These are phyloP conservation scores for Chrysanthemum seticuspe DNA, from an alignment of 129 eudicot genomes.

Conservation along the genomic window DNA sequence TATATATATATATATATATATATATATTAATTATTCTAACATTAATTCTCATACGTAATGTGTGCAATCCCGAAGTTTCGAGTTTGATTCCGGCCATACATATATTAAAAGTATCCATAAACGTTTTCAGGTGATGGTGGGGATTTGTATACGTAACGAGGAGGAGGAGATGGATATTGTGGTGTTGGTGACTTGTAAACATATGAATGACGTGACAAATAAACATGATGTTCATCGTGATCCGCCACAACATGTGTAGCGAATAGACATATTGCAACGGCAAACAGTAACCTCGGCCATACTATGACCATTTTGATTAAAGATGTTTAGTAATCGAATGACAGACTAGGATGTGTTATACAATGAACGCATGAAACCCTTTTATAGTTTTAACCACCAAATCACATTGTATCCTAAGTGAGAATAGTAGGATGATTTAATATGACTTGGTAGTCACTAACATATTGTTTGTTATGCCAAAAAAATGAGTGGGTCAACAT, in stretches of 20 bases:
- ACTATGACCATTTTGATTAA: background rate
- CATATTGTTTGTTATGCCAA: background rate
- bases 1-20: no score
- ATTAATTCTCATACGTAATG: no score
- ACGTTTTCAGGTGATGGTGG: no score
- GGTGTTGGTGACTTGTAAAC: no score
- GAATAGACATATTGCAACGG: conserved; percentile 10
- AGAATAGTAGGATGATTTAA: background rate
- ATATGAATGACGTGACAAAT: no score
- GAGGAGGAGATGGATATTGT: no score
- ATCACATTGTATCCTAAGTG: background rate
- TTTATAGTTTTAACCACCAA: conserved; percentile 13
- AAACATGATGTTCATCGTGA: conserved; percentile 2
- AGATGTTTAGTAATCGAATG: background rate
- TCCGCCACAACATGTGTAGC: conserved; percentile 7
- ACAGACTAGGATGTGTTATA: conserved; percentile 10
- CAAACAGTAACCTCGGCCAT: conserved; percentile 16
- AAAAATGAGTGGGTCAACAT: conserved; percentile 6
- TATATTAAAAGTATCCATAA: no score
- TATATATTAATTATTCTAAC: no score
- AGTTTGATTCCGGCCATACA: no score
- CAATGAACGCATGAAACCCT: background rate
- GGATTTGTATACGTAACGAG: no score
- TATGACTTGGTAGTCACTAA: conserved; percentile 15
- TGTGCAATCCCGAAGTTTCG: no score